phyloP scores from a whole-genome alignment of 2,329 filamentous ascomycete species.

The Hypomyces rosellus region DNA sequence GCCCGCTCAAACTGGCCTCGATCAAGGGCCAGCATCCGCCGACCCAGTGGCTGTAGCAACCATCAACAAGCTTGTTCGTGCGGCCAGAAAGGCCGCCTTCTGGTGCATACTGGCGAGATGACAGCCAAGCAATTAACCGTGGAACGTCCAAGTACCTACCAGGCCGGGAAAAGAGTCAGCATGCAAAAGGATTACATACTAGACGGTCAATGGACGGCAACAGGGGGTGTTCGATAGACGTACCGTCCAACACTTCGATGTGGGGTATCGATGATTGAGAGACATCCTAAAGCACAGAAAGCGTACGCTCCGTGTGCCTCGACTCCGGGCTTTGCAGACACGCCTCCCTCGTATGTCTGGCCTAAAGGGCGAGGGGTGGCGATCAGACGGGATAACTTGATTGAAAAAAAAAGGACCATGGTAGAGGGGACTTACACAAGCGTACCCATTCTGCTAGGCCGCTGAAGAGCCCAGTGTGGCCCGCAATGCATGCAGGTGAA shows the following conservation, averaged over 20 bases:
- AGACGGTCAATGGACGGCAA: constrained; percentile 26
- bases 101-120: constrained; percentile 79
- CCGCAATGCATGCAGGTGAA: constrained; percentile 59
- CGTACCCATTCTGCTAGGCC: constrained; percentile 74
- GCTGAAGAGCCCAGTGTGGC: constrained; percentile 59
- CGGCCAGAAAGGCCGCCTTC: constrained; percentile 91
- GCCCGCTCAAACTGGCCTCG: constrained; percentile 65
- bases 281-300: constrained; percentile 85
- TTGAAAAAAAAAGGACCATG: constrained; percentile 13
- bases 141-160: constrained; percentile 69
- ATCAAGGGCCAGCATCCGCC: constrained; percentile 91
- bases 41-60: constrained; percentile 97
- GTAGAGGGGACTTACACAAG: constrained; percentile 54
- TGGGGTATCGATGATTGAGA: constrained; percentile 79
- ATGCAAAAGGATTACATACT: constrained; percentile 21
- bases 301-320: constrained; percentile 97
- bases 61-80: constrained; percentile 96
- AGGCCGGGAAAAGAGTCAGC: constrained; percentile 24
- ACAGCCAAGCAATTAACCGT: constrained; percentile 78
- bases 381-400: constrained; percentile 14
- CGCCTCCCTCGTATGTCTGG: constrained; percentile 92
- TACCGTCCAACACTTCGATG: constrained; percentile 67
- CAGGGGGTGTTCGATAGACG: constrained; percentile 23
- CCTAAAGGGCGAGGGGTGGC: constrained; percentile 40
- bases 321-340: constrained; percentile 74